Base-by-base conservation (phyloP, 208 protist species). In the Acanthamoeba divionensis region DNA sequence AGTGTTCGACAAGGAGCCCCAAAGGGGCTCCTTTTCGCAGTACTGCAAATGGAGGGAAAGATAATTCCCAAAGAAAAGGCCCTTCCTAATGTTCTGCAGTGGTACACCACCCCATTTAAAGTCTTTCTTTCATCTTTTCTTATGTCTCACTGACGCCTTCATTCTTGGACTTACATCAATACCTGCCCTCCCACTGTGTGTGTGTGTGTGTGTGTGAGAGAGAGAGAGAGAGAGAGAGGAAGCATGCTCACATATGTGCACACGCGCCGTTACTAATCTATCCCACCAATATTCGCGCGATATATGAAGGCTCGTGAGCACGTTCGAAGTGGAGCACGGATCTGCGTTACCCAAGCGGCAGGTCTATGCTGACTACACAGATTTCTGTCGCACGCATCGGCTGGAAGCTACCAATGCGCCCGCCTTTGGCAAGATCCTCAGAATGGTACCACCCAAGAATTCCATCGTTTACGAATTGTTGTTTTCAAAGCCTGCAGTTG, bases 371-470 rank as follows among this genome's bases (percentile, higher is more conserved):
- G 73, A 55, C 21, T 83, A 83, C 26, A 13, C 47, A 0, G 26
- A 9, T 9, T 83, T 63, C 26, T 83, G 73, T 24, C n/a, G 45
- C 5, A 38, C 55, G 0, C 48, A 60, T 33, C n/a, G 44, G 5
- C 48, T 83, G 47, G 73, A 83, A 54, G 29, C 73, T 48, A 83
- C 73, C 73, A 83, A 60, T 33, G 48, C 73, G 1, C 73, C 73
- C 9, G 73, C 73, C 48, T 83, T 83, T 63, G 73, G 73, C n/a
- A 83, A 83, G 73, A 83, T 83, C 44, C 73, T 83, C 18, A 47
- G 73, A 26, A 60, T 83, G 73, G 73, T 63, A 26, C 26, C 26
- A 4, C 55, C 55, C 55, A 60, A 18, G n/a, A n/a, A n/a, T n/a
- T n/a, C n/a, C n/a, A n/a, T n/a, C n/a, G n/a, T n/a, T n/a, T n/a